phyloP scores from a whole-genome alignment of 345 rosid genomes.

The Lumnitzera littorea region DNA sequence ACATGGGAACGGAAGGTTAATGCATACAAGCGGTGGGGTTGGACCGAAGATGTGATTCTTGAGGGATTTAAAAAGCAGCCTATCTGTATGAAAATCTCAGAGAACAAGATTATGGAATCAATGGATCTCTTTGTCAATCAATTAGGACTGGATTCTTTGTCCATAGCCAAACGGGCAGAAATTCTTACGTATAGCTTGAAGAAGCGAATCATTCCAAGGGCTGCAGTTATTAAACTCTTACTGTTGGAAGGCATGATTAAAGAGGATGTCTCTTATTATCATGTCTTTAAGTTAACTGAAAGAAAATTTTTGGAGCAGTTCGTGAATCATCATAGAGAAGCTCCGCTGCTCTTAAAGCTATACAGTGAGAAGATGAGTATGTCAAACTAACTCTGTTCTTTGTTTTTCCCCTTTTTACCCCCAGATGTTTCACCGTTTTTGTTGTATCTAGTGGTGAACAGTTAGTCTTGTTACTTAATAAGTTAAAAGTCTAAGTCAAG shows the following conservation, averaged over 20 bases:
- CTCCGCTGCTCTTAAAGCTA: no score
- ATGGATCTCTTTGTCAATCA: conserved; percentile 20
- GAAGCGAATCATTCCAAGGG: conserved; percentile 20
- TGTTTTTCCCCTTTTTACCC: no score
- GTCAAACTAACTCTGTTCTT: no score
- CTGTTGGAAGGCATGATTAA: conserved; percentile 10
- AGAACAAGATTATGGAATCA: conserved; percentile 12
- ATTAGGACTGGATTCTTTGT: conserved; percentile 12
- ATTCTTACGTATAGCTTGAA: conserved; percentile 17
- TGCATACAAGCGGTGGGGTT: conserved; percentile 16
- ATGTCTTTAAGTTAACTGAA: conserved; percentile 7
- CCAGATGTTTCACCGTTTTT: no score
- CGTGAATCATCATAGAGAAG: neutral
- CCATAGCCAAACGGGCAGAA: conserved; percentile 14
- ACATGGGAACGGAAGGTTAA: conserved; percentile 16
- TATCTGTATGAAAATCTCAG: conserved; percentile 7
- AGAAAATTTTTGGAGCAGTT: conserved; percentile 9
- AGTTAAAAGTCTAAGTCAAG: no score
- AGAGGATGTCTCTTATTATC: neutral
- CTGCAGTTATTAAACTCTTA: conserved; percentile 10
- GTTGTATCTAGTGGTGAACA: no score
- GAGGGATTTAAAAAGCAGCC: conserved; percentile 21
- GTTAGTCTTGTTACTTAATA: no score
- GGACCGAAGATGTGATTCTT: conserved; percentile 21
- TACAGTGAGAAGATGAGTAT: no score